phyloP scores from a whole-genome alignment of 306 rosid species.

The Fagus sylvatica region DNA sequence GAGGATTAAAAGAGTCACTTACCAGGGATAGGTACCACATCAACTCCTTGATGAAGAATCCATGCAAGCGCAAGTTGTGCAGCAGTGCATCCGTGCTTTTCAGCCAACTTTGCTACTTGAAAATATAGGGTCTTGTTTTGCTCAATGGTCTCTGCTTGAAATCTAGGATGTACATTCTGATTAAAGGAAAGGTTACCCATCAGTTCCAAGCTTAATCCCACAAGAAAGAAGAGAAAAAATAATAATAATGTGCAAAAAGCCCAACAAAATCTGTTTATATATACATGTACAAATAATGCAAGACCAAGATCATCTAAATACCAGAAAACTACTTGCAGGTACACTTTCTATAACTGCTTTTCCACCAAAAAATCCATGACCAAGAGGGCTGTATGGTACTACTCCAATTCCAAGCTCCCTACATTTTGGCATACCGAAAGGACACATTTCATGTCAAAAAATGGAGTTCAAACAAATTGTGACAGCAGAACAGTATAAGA shows the following conservation, averaged over 20 bases:
- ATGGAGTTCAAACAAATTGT: conserved; percentile 12
- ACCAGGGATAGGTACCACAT: conserved; percentile 73
- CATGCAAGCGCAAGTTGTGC: conserved; percentile 71
- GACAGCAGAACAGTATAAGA: conserved; percentile 3
- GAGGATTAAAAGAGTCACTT: conserved; percentile 11
- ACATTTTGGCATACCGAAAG: background rate
- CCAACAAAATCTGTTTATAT: background rate
- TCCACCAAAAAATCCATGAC: conserved; percentile 40
- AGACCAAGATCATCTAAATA: background rate
- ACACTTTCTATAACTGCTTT: conserved; percentile 23
- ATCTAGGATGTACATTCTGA: conserved; percentile 54
- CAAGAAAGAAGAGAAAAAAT: background rate
- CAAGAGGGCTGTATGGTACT: conserved; percentile 44
- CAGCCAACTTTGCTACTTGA: conserved; percentile 47
- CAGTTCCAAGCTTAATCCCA: background rate
- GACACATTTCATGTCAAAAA: background rate
- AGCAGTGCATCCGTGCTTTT: conserved; percentile 48
- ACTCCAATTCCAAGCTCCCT: conserved; percentile 45
- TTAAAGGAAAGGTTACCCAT: conserved; percentile 10
- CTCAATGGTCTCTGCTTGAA: conserved; percentile 57
- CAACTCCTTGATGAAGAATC: conserved; percentile 61
- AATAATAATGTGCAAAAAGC: background rate
- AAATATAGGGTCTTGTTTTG: conserved; percentile 53
- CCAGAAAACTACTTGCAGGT: conserved; percentile 28
- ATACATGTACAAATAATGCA: no score